These are phyloP conservation scores for Bipolaris bicolor DNA, from an alignment of 2,329 filamentous ascomycete species.

Conservation along the genomic window DNA sequence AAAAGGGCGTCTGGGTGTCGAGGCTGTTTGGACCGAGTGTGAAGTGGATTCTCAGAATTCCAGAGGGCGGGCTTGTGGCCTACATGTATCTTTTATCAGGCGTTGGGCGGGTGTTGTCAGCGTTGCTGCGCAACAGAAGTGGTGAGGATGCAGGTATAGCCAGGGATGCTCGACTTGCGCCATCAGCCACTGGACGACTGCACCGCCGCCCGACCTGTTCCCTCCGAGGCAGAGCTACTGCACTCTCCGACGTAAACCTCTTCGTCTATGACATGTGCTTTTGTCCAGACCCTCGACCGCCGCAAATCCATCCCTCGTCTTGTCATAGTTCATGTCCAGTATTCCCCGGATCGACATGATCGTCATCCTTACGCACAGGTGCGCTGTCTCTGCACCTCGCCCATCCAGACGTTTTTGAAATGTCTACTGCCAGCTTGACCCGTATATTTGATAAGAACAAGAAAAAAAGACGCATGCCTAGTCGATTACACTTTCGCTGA, in stretches of 20 bases:
- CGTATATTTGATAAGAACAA: too few relatives aligned
- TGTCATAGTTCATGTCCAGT: not conserved
- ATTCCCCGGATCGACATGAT: constrained; percentile 24
- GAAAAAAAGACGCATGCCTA: too few relatives aligned
- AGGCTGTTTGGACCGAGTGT: too few relatives aligned
- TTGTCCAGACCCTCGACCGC: constrained; percentile 7
- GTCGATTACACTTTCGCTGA: too few relatives aligned
- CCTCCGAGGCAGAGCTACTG: constrained; percentile 13
- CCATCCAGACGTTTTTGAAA: too few relatives aligned
- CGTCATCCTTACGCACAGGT: constrained; percentile 17
- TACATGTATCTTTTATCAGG: constrained; percentile 7
- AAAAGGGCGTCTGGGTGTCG: not conserved
- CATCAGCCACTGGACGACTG: constrained; percentile 10
- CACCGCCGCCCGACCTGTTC: constrained; percentile 9
- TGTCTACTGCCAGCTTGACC: too few relatives aligned
- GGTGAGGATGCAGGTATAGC: constrained; percentile 19
- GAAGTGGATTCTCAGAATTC: too few relatives aligned
- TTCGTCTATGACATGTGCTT: constrained; percentile 13
- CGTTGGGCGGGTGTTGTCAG: constrained; percentile 20
- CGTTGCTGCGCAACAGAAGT: constrained; percentile 24
- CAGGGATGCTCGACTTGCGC: constrained; percentile 16
- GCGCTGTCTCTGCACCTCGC: not conserved
- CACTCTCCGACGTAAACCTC: constrained; percentile 13
- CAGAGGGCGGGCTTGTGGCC: not conserved
- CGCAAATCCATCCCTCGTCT: not conserved